Evolutionary conservation across 108 stramenopile species (phyloP), one percentile per base, ranked within the genome.

Genomic region (Fragilariopsis cylindrus): DNA sequence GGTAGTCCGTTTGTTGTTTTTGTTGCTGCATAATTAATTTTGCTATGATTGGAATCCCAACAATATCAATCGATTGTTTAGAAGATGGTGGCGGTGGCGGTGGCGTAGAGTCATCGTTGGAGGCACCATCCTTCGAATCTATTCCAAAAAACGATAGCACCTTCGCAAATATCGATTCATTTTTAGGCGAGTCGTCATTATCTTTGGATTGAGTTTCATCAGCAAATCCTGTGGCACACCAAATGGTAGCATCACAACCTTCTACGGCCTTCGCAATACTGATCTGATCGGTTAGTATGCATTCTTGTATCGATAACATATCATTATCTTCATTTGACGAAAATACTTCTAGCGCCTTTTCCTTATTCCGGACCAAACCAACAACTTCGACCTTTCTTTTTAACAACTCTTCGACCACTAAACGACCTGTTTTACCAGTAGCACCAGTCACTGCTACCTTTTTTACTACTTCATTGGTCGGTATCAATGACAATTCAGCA

Each of bases 211-310:
- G 62, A 40, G 70, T 76, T 8, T 72, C 77, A 56, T 86, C 86
- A 52, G 78, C 70, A 74, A 95, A 92, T 47, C 94, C 94, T 1
- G 94, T 92, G 15, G 94, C 91, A 60, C 88, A 89, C 94, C 94
- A 95, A 73, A 95, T 87, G 30, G 82, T 85, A 7, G 88, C 90
- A 75, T 95, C 91, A 19, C 85, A 82, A 40, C 72, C 80, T 5
- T 69, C 55, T 40, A 90, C 9, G 41, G 80, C 85, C 4, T 54
- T 21, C 7, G 78, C 45, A 11, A 91, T 78, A 48, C 82, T 74
- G 3, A 76, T 41, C 55, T 72, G 67, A 47, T 65, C 70, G 39
- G 80, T 74, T 62, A 92, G 71, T 55, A 90, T 85, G 55, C 82
- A 83, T 68, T 79, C 55, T 46, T 80, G 66, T 49, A 92, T 84